Conservation (phyloP, 495 filamentous ascomycete genomes). For the Staphylotrichum longicolle region DNA sequence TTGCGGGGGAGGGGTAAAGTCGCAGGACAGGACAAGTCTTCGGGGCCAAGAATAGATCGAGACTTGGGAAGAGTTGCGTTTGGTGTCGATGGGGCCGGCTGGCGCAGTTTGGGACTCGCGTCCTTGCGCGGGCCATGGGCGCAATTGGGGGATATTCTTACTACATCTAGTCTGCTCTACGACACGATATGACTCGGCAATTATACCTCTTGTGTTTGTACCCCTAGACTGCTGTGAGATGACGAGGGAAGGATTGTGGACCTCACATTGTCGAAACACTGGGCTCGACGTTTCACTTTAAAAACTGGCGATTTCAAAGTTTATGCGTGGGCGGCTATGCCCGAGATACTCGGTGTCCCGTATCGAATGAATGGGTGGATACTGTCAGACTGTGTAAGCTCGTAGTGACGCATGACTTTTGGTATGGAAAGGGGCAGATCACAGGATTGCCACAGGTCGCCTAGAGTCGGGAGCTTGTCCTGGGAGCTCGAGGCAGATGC, state of each 20-base stretch:
- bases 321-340: too few relatives aligned
- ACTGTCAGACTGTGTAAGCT: too few relatives aligned
- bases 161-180: constrained; percentile 30
- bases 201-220: constrained; percentile 27
- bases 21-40: constrained; percentile 1
- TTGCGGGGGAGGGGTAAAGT: neutral
- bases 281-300: too few relatives aligned
- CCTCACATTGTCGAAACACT: neutral
- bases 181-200: constrained; percentile 34
- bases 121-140: constrained; percentile 15
- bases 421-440: too few relatives aligned
- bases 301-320: too few relatives aligned
- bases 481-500: neutral
- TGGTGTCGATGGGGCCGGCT: constrained; percentile 1
- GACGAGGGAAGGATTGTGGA: neutral
- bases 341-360: too few relatives aligned
- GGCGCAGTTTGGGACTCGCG: constrained; percentile 17
- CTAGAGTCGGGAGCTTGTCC: too few relatives aligned
- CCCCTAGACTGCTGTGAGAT: neutral
- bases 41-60: constrained; percentile 8
- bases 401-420: too few relatives aligned
- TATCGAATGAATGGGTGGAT: too few relatives aligned
- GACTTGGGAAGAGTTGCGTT: constrained; percentile 3
- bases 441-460: too few relatives aligned
- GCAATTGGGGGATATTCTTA: constrained; percentile 21